phyloP scores from a whole-genome alignment of 139 green algal genomes.

The Gonium pectorale region DNA sequence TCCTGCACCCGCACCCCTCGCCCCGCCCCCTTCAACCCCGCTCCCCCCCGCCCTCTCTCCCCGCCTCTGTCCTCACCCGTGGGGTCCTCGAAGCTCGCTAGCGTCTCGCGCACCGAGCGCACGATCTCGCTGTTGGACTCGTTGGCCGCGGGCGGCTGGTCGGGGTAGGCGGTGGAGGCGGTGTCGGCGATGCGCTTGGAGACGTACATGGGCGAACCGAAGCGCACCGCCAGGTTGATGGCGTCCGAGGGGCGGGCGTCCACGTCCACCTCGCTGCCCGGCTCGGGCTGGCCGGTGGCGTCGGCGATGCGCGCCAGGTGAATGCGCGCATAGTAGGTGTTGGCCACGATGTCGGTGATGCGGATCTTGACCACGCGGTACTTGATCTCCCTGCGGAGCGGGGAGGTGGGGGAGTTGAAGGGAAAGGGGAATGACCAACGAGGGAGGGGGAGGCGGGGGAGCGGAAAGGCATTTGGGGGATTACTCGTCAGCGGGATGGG shows the following conservation, averaged over 20 bases:
- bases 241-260: slow-evolving; percentile 83
- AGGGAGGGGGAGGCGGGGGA: not conserved
- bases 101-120: slow-evolving; percentile 71
- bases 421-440: not conserved
- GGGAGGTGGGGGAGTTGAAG: not conserved
- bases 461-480: no score
- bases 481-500: no score
- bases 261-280: slow-evolving; percentile 69
- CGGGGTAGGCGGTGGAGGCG: slow-evolving; percentile 6
- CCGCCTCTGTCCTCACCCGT: slow-evolving; percentile 55
- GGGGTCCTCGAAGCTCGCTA: slow-evolving; percentile 79
- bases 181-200: slow-evolving; percentile 66
- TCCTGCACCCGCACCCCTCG: no score
- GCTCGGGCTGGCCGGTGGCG: slow-evolving; percentile 26
- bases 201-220: slow-evolving; percentile 83
- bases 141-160: not conserved
- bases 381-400: slow-evolving; percentile 47
- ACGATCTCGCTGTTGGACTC: slow-evolving; percentile 66
- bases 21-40: no score
- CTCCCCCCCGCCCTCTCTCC: no score
- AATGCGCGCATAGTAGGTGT: slow-evolving; percentile 74
- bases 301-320: slow-evolving; percentile 51
- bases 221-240: slow-evolving; percentile 89
- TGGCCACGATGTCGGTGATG: slow-evolving; percentile 70
- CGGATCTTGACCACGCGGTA: slow-evolving; percentile 64